Conservation (phyloP, 2,329 filamentous ascomycete species). For the Hawksworthiomyces lignivorus region DNA sequence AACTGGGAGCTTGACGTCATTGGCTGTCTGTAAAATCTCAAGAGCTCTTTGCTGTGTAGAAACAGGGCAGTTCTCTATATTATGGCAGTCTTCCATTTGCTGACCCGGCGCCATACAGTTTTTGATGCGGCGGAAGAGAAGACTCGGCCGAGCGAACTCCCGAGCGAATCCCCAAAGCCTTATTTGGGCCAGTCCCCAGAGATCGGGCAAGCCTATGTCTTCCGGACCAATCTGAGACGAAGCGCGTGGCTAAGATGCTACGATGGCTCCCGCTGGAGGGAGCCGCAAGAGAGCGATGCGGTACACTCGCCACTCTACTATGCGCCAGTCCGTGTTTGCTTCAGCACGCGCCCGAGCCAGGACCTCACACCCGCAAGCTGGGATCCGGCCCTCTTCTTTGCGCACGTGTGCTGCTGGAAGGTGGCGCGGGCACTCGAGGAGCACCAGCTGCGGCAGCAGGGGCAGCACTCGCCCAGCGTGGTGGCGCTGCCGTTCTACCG, state of each 20-base stretch:
- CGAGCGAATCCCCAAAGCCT: slow-evolving; percentile 1
- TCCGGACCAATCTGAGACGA: slow-evolving; percentile 4
- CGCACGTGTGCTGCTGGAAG: slow-evolving; percentile 9
- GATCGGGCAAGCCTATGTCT: slow-evolving; percentile 3
- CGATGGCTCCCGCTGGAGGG: neutral
- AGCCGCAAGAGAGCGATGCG: neutral
- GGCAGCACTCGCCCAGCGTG: too few species aligned
- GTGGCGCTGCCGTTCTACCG: neutral
- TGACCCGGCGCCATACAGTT: slow-evolving; percentile 1
- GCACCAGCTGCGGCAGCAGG: neutral
- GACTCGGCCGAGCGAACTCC: neutral
- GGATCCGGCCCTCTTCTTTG: slow-evolving; percentile 8
- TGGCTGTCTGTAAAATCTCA: neutral
- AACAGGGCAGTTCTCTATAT: too few species aligned
- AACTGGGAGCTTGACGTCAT: neutral
- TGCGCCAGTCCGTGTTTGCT: neutral
- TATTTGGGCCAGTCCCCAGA: too few species aligned
- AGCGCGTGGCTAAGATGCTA: slow-evolving; percentile 1
- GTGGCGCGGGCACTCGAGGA: neutral
- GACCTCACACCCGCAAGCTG: slow-evolving; percentile 1
- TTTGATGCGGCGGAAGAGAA: neutral
- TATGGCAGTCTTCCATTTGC: neutral
- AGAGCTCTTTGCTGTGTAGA: too few species aligned
- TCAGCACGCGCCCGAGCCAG: slow-evolving; percentile 6
- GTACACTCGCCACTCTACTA: too few species aligned